Conservation (phyloP, 2,329 filamentous ascomycete species). For the Pseudopithomyces chartarum region DNA sequence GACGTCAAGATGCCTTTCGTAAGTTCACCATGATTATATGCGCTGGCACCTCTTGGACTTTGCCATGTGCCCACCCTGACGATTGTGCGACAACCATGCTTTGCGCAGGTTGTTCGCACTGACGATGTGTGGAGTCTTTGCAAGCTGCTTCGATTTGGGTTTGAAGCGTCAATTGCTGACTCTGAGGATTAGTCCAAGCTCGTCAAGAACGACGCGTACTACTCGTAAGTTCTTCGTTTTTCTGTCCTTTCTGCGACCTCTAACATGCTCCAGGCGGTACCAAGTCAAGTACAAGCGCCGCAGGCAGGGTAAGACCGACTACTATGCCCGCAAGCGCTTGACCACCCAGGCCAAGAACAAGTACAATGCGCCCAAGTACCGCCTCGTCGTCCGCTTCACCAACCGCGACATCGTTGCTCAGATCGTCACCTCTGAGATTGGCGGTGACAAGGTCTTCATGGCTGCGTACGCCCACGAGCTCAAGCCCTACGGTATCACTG, state of each 20-base stretch:
- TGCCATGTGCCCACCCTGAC: slow-evolving; percentile 3
- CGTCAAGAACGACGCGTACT: slow-evolving; percentile 98
- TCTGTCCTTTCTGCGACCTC: slow-evolving; percentile 9
- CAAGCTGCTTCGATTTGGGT: slow-evolving; percentile 92
- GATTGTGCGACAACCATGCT: slow-evolving; percentile 1
- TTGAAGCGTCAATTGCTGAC: slow-evolving; percentile 99
- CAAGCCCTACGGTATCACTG: slow-evolving; percentile 90
- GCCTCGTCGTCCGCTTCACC: slow-evolving; percentile 98
- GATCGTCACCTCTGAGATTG: slow-evolving; percentile 95
- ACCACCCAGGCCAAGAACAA: slow-evolving; percentile 99
- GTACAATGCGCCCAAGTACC: slow-evolving; percentile 99
- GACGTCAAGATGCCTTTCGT: slow-evolving; percentile 54
- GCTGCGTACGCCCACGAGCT: slow-evolving; percentile 80
- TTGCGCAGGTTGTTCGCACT: slow-evolving; percentile 6
- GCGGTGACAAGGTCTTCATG: slow-evolving; percentile 92
- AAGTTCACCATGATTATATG: slow-evolving; percentile 43
- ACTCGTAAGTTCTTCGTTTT: slow-evolving; percentile 71
- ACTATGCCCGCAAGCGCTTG: slow-evolving; percentile 99
- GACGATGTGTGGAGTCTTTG: slow-evolving; percentile 43
- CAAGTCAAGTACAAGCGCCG: slow-evolving; percentile 99
- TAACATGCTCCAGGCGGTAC: slow-evolving; percentile 72
- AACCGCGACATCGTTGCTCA: slow-evolving; percentile 99
- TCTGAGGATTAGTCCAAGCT: slow-evolving; percentile 87
- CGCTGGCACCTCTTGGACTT: slow-evolving; percentile 4
- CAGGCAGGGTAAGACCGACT: slow-evolving; percentile 97